Conservation (phyloP, 495 filamentous ascomycete species). For the Neurospora sp. region DNA sequence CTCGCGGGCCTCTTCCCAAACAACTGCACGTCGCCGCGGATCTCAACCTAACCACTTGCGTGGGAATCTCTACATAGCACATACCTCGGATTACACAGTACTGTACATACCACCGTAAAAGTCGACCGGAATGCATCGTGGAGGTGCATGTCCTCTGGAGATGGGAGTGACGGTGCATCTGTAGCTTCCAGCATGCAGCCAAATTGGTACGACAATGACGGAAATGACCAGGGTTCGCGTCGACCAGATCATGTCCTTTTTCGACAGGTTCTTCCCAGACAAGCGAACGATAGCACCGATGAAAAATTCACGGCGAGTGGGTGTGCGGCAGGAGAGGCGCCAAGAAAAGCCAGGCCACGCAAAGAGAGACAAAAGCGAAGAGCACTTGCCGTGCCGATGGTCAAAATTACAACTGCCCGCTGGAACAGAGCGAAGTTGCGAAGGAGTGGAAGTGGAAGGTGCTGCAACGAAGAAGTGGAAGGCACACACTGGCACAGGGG, state of each 20-base stretch:
- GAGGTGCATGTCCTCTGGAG: not conserved
- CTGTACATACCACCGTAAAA: not conserved
- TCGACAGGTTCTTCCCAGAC: not conserved
- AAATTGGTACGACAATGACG: conserved; percentile 19
- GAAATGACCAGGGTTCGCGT: conserved; percentile 19
- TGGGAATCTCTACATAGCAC: not conserved
- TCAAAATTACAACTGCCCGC: not conserved
- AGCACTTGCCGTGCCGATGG: not conserved
- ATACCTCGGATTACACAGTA: not conserved
- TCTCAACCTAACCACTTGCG: not conserved
- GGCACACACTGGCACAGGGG: not conserved
- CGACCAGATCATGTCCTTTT: conserved; percentile 1
- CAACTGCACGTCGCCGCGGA: not conserved
- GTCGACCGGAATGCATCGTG: not conserved
- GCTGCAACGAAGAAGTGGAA: not conserved
- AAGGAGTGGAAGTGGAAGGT: not conserved
- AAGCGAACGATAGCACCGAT: not conserved
- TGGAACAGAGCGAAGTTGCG: not conserved
- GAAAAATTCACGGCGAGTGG: not conserved
- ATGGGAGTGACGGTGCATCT: conserved; percentile 5
- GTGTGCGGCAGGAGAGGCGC: not conserved
- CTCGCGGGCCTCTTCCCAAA: not conserved
- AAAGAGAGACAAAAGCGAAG: not conserved
- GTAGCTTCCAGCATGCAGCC: conserved; percentile 4
- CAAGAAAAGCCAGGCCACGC: not conserved